phyloP scores from a whole-genome alignment of 1,284 basidiomycete genomes.

The Cryptococcus sp. region DNA sequence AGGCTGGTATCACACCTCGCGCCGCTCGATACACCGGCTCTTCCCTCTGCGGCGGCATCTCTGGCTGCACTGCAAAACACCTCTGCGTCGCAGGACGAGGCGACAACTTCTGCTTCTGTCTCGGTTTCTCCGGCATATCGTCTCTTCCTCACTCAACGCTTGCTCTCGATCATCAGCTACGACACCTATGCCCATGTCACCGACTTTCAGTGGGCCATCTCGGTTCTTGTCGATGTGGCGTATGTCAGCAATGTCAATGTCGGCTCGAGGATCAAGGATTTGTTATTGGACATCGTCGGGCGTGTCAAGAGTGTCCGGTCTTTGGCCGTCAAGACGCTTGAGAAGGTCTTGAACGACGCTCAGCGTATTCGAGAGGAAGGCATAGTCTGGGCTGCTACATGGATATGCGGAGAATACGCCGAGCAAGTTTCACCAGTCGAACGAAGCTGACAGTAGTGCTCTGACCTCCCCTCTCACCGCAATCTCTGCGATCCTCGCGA shows the following conservation, averaged over 20 bases:
- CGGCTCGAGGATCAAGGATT: slow-evolving; percentile 67
- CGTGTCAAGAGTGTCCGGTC: slow-evolving; percentile 70
- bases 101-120: slow-evolving; percentile 31
- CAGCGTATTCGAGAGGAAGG: slow-evolving; percentile 63
- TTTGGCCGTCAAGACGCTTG: slow-evolving; percentile 76
- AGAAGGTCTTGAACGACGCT: slow-evolving; percentile 68
- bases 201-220: slow-evolving; percentile 96
- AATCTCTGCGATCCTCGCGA: slow-evolving; percentile 55
- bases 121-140: slow-evolving; percentile 68
- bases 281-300: slow-evolving; percentile 79
- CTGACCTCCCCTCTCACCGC: slow-evolving; percentile 34
- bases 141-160: slow-evolving; percentile 68
- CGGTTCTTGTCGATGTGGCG: slow-evolving; percentile 81
- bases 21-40: slow-evolving; percentile 50
- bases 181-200: slow-evolving; percentile 79
- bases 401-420: slow-evolving; percentile 92
- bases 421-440: slow-evolving; percentile 51
- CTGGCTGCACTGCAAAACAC: slow-evolving; percentile 17
- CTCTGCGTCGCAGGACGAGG: slow-evolving; percentile 15
- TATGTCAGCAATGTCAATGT: slow-evolving; percentile 75
- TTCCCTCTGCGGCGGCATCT: slow-evolving; percentile 33
- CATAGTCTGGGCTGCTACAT: slow-evolving; percentile 84
- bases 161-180: slow-evolving; percentile 74
- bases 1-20: slow-evolving; percentile 81
- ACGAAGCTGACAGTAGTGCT: slow-evolving; percentile 14